Percentiles rank a stretch among this genome's conserved stretches.
Conservation (phyloP, 2,329 filamentous ascomycete species). For the Waltergamsia citrina region DNA sequence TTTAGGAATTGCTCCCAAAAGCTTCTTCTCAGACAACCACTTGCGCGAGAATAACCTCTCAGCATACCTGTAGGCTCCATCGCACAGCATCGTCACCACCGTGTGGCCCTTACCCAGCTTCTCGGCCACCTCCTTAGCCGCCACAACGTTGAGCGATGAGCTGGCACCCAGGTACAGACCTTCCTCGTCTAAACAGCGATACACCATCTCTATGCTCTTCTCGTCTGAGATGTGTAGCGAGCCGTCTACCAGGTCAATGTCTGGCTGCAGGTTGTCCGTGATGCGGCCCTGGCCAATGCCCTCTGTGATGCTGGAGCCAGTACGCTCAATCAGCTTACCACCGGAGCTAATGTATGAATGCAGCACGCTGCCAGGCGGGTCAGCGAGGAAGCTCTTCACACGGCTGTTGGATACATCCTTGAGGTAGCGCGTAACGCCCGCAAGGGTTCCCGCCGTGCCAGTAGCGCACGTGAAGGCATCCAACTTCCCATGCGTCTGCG, state of each 20-base stretch:
- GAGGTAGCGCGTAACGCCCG: constrained; percentile 78
- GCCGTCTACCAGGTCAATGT: constrained; percentile 76
- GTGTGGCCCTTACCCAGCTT: constrained; percentile 82
- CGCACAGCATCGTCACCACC: constrained; percentile 87
- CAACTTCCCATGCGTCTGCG: constrained; percentile 74
- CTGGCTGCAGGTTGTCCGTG: constrained; percentile 86
- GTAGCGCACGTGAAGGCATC: constrained; percentile 96
- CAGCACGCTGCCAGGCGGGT: constrained; percentile 87
- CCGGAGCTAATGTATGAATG: constrained; percentile 86
- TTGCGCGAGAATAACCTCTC: constrained; percentile 85
- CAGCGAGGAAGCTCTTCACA: constrained; percentile 83
- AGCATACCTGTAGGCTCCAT: constrained; percentile 95
- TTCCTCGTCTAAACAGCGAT: constrained; percentile 90
- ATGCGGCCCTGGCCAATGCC: constrained; percentile 94
- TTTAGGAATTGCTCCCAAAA: constrained; percentile 73
- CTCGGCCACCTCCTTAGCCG: constrained; percentile 87
- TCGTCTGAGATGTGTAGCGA: constrained; percentile 80
- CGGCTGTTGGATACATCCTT: constrained; percentile 71
- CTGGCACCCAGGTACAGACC: constrained; percentile 92
- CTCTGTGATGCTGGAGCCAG: constrained; percentile 87
- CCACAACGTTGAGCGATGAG: constrained; percentile 89
- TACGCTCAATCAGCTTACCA: constrained; percentile 71
- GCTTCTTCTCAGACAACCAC: constrained; percentile 81
- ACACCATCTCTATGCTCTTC: constrained; percentile 96
- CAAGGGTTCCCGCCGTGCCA: constrained; percentile 84